These are phyloP conservation scores for Agaricales sp. DNA, from an alignment of 1,284 basidiomycete genomes.

Conservation along the genomic window DNA sequence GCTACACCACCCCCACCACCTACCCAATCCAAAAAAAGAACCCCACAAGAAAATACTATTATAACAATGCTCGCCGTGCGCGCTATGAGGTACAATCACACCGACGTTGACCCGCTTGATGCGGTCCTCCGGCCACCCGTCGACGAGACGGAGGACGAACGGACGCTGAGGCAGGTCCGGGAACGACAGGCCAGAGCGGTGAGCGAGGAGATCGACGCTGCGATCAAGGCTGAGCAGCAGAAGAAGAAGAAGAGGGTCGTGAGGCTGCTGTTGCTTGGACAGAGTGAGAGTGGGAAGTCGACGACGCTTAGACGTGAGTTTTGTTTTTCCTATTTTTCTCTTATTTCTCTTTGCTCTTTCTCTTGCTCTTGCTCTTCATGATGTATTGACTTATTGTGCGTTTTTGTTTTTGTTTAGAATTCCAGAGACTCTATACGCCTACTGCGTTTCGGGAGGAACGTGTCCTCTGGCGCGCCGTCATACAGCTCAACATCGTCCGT, in stretches of 20 bases:
- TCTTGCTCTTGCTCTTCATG: constrained; percentile 4
- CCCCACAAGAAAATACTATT: background rate
- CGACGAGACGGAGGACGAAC: background rate
- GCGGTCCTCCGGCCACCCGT: background rate
- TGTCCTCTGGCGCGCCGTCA: constrained; percentile 65
- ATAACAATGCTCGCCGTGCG: background rate
- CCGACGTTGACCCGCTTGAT: background rate
- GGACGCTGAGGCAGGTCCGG: background rate
- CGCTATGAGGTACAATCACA: background rate
- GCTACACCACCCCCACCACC: no score
- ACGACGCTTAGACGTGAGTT: constrained; percentile 65
- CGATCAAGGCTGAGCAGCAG: background rate
- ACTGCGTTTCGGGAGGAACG: constrained; percentile 67
- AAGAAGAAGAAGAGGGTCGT: constrained; percentile 28
- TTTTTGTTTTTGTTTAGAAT: constrained; percentile 43
- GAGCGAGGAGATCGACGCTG: background rate
- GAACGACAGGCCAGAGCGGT: background rate
- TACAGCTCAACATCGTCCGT: constrained; percentile 72
- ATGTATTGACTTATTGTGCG: constrained; percentile 6
- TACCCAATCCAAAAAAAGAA: background rate
- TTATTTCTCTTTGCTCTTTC: no score
- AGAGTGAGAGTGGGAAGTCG: constrained; percentile 71
- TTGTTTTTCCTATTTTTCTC: no score
- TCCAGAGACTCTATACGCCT: constrained; percentile 69
- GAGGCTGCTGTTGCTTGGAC: constrained; percentile 56